These are phyloP conservation scores for Globomyces pollinis-pini DNA, from an alignment of 192 early-diverging fungal species.

Conservation along the genomic window DNA sequence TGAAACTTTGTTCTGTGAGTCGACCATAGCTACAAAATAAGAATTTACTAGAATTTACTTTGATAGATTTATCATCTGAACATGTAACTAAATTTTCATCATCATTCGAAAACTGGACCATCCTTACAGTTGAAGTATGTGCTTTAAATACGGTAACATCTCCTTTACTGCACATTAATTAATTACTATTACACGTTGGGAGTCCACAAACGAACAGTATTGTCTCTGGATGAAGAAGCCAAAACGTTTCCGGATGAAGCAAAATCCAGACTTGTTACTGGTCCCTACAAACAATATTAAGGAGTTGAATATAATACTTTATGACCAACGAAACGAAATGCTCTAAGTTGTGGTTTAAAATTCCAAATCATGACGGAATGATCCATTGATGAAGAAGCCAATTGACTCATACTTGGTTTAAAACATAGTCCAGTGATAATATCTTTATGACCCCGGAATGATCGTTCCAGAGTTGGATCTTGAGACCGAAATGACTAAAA, in stretches of 20 bases:
- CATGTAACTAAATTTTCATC: slow-evolving; percentile 36
- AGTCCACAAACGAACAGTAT: slow-evolving; percentile 53
- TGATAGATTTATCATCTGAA: slow-evolving; percentile 54
- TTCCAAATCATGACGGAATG: slow-evolving; percentile 60
- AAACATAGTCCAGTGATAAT: slow-evolving; percentile 45
- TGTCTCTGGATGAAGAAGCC: slow-evolving; percentile 45
- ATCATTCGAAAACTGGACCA: slow-evolving; percentile 49
- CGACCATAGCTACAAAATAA: slow-evolving; percentile 46
- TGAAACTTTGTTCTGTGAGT: slow-evolving; percentile 48
- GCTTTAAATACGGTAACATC: slow-evolving; percentile 54
- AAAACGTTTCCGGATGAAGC: slow-evolving; percentile 40
- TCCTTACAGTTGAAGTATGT: slow-evolving; percentile 49
- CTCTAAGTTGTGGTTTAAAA: slow-evolving; percentile 51
- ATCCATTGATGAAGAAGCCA: slow-evolving; percentile 48
- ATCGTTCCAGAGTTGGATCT: slow-evolving; percentile 48
- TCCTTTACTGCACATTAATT: slow-evolving; percentile 44
- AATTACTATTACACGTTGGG: slow-evolving; percentile 42
- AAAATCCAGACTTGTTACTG: slow-evolving; percentile 50
- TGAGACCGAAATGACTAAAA: no score
- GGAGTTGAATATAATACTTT: slow-evolving; percentile 29
- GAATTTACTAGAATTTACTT: slow-evolving; percentile 28
- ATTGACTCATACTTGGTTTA: slow-evolving; percentile 49
- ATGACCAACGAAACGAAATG: slow-evolving; percentile 53
- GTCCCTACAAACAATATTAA: slow-evolving; percentile 35
- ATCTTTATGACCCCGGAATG: slow-evolving; percentile 54